These are phyloP conservation scores for Aciculosporium take DNA, from an alignment of 2,329 filamentous ascomycete species.

Conservation along the genomic window DNA sequence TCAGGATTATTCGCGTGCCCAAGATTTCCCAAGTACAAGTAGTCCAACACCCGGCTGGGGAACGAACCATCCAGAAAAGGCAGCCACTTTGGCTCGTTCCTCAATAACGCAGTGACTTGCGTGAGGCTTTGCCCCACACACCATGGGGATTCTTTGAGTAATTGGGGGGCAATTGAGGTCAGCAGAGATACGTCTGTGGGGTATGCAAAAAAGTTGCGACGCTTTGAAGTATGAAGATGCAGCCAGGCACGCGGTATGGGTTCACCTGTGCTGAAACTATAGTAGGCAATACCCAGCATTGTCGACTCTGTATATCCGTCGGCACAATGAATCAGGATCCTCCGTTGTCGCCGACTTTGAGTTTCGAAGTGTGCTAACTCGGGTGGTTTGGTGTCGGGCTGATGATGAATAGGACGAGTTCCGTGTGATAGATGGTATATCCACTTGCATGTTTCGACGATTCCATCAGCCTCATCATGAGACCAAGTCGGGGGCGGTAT, in stretches of 20 bases:
- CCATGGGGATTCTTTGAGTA: constrained; percentile 57
- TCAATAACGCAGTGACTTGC: constrained; percentile 38
- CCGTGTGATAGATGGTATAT: constrained; percentile 73
- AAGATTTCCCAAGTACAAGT: constrained; percentile 93
- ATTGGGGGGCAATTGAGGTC: constrained; percentile 58
- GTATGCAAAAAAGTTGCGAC: constrained; percentile 93
- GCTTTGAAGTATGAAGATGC: constrained; percentile 61
- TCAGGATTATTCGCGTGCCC: constrained; percentile 89
- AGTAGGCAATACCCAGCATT: constrained; percentile 78
- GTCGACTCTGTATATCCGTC: constrained; percentile 96
- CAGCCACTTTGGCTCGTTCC: constrained; percentile 64
- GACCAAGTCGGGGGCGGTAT: constrained; percentile 76
- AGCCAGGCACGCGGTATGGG: constrained; percentile 80
- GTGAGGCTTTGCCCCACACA: constrained; percentile 32
- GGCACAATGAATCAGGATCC: constrained; percentile 79
- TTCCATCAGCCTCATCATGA: constrained; percentile 66
- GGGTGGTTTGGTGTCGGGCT: neutral
- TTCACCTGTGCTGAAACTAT: constrained; percentile 76
- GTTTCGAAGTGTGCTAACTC: constrained; percentile 6
- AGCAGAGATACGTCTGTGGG: constrained; percentile 76
- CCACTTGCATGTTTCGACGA: constrained; percentile 80
- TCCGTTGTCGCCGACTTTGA: constrained; percentile 32
- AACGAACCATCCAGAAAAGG: constrained; percentile 75
- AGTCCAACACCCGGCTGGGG: constrained; percentile 75
- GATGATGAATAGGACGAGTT: constrained; percentile 24